phyloP scores from a whole-genome alignment of 768 basidiomycete species.

The button mushroom (Agaricus bisporus) region DNA sequence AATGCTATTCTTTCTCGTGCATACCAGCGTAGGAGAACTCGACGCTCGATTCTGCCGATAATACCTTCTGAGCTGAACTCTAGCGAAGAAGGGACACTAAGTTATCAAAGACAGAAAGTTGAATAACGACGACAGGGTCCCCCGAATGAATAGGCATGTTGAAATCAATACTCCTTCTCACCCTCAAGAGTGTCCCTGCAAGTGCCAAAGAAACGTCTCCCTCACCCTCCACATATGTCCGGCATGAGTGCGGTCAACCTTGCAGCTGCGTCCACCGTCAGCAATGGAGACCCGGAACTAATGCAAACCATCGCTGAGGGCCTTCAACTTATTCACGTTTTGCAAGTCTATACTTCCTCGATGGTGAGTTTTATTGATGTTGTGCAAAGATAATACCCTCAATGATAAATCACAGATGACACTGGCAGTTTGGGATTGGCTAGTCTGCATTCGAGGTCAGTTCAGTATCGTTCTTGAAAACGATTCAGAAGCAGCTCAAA shows the following conservation, averaged over 20 bases:
- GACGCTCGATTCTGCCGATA: too few relatives aligned
- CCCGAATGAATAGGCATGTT: too few relatives aligned
- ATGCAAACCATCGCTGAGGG: neutral
- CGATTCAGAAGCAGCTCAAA: too few relatives aligned
- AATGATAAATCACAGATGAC: slow-evolving; percentile 9
- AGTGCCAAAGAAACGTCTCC: neutral
- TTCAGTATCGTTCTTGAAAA: neutral
- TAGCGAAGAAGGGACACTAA: too few relatives aligned
- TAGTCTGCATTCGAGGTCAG: slow-evolving; percentile 7
- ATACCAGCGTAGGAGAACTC: too few relatives aligned
- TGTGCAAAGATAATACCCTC: too few relatives aligned
- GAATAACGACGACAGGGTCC: too few relatives aligned
- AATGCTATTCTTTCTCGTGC: too few relatives aligned
- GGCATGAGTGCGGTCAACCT: slow-evolving; percentile 9
- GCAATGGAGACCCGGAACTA: neutral
- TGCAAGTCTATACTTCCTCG: slow-evolving; percentile 14
- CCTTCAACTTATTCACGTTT: slow-evolving; percentile 11
- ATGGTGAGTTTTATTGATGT: slow-evolving; percentile 6
- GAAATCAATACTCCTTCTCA: too few relatives aligned
- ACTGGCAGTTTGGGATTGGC: slow-evolving; percentile 14
- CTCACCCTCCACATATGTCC: slow-evolving; percentile 4
- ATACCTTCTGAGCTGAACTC: too few relatives aligned
- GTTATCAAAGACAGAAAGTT: too few relatives aligned
- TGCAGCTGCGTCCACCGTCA: slow-evolving; percentile 7
- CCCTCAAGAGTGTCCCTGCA: too few relatives aligned